Base-by-base conservation (phyloP, 306 rosid species). In the Lupinus albus region DNA sequence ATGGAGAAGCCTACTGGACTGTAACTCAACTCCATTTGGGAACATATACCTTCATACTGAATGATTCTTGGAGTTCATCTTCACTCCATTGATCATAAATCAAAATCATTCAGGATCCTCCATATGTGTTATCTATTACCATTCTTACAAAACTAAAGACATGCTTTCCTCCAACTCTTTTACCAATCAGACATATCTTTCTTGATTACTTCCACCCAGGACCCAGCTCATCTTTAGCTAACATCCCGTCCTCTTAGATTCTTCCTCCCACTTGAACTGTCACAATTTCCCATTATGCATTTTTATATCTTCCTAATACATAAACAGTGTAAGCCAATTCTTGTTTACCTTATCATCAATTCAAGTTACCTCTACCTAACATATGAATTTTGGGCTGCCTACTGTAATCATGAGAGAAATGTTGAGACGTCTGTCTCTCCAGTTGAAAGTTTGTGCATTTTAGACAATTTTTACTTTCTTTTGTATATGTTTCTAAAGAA, bases 401-500 rank as follows among this genome's bases (percentile, higher is more conserved):
- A 20, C 30, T 25, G 28, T 25, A 25, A 25, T 25, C 30, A 4
- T 25, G 30, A 2, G 30, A 25, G 30, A 25, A 25, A 25, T 25
- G 30, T 25, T 25, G 30, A 25, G 30, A 25, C 2, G 4, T 25
- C 28, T 25, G 30, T 25, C 30, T 25, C 46, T 44, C 12, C 25
- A 62, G 21, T 41, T 68, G 30, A 25, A 25, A 25, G 30, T 25
- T 25, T 25, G 30, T 25, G 30, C 30, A 25, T 25, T 25, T 25
- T 3, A 25, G 30, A 25, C 2, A 25, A 25, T 25, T 25, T 25
- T 25, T 25, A 25, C 13, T 36, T 15, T 49, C 32, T n/a, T 60
- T 35, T 20, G 17, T 71, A 59, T 61, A 61, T 60, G 30, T 14
- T 60, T 11, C 25, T 35, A 60, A 35, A 71, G 51, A 44, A 60